Conservation (phyloP, 257 asterid genomes). For the Anisodus tanguticus region DNA sequence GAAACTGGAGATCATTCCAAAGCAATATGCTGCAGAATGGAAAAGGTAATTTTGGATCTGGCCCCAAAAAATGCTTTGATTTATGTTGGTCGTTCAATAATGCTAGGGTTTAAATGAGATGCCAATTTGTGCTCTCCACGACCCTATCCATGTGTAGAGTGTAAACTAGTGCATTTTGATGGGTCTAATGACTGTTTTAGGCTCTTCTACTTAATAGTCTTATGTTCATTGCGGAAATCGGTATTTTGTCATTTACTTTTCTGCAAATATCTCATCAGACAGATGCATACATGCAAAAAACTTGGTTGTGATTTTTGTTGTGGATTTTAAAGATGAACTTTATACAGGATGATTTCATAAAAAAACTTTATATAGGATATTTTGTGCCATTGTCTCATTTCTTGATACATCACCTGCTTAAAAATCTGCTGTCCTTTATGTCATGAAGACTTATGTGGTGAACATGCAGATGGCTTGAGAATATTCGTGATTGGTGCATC, state of each 20-base stretch:
- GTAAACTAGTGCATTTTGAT: background rate
- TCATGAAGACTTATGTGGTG: slow-evolving; percentile 22
- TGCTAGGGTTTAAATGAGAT: background rate
- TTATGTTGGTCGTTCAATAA: background rate
- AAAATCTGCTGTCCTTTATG: background rate
- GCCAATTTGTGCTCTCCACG: background rate
- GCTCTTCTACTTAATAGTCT: background rate
- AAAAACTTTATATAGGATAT: background rate
- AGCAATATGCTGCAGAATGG: slow-evolving; percentile 90
- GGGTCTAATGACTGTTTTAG: slow-evolving; percentile 18
- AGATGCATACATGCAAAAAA: slow-evolving; percentile 9
- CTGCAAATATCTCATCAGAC: slow-evolving; percentile 6
- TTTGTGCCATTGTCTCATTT: slow-evolving; percentile 18
- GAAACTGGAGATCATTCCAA: slow-evolving; percentile 78
- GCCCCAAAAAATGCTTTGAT: background rate
- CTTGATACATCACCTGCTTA: background rate
- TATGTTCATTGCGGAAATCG: background rate
- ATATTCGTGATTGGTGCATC: slow-evolving; percentile 96
- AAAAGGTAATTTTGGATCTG: slow-evolving; percentile 56
- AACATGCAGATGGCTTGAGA: slow-evolving; percentile 90
- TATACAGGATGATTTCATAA: background rate
- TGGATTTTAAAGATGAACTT: background rate
- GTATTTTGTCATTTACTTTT: background rate
- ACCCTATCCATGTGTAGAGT: background rate
- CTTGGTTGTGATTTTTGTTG: slow-evolving; percentile 19